These are phyloP conservation scores for Tulasnella sp. DNA, from an alignment of 768 basidiomycete species.

Conservation along the genomic window DNA sequence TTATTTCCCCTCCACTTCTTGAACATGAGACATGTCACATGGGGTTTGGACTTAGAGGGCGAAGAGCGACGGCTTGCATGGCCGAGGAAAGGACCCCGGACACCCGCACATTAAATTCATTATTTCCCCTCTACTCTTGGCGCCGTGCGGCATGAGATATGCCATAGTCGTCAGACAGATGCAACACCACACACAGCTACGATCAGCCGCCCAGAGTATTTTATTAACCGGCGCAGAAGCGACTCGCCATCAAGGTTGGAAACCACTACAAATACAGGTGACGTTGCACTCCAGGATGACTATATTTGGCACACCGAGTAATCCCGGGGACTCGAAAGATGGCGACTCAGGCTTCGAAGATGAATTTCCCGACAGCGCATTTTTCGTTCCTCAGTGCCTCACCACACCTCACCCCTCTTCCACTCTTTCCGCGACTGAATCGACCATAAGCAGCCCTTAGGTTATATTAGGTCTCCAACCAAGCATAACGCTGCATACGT, in stretches of 20 bases:
- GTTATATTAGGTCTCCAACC: no score
- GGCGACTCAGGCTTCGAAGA: not conserved
- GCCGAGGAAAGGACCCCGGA: not conserved
- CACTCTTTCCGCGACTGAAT: no score
- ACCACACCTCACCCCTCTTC: no score
- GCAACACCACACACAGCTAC: no score
- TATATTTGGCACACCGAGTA: not conserved
- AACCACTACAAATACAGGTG: not conserved
- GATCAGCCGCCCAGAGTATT: not conserved
- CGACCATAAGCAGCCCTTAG: no score
- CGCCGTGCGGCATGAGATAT: not conserved
- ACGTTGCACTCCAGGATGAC: not conserved
- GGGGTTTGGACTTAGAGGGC: not conserved
- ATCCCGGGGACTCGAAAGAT: not conserved
- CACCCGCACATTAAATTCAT: not conserved
- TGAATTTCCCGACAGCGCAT: no score
- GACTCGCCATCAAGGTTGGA: not conserved
- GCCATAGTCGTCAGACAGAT: not conserved
- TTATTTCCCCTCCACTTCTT: not conserved
- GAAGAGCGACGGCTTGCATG: not conserved
- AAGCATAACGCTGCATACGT: no score
- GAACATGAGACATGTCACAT: not conserved
- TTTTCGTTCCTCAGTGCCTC: no score
- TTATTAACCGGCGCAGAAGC: not conserved
- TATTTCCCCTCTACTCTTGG: constrained; percentile 1